These are phyloP conservation scores for Phytopythium litorale DNA, from an alignment of 352 stramenopile species.

Conservation along the genomic window DNA sequence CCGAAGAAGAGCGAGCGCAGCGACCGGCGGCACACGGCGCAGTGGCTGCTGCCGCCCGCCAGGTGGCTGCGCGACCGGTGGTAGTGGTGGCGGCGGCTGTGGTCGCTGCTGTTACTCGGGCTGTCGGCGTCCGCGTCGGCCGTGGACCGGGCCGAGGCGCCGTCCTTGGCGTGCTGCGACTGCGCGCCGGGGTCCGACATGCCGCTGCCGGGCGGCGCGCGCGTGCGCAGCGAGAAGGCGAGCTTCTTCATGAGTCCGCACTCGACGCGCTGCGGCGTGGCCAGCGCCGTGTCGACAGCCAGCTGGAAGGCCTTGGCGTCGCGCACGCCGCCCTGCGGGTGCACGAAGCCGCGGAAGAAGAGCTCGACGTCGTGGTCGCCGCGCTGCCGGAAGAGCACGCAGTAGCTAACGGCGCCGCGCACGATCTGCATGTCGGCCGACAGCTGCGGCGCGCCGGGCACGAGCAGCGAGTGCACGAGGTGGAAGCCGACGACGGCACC, in stretches of 20 bases:
- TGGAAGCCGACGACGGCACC: slow-evolving; percentile 36
- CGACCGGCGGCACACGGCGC: slow-evolving; percentile 20
- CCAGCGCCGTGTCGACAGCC: slow-evolving; percentile 40
- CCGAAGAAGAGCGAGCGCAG: slow-evolving; percentile 24
- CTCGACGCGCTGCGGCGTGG: slow-evolving; percentile 35
- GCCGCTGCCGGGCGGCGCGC: slow-evolving; percentile 5
- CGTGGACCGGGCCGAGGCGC: not conserved
- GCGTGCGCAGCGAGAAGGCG: slow-evolving; percentile 47
- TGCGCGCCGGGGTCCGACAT: slow-evolving; percentile 3
- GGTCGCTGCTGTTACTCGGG: slow-evolving; percentile 17
- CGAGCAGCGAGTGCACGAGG: slow-evolving; percentile 52
- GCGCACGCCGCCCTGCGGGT: slow-evolving; percentile 43
- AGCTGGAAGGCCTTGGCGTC: slow-evolving; percentile 42
- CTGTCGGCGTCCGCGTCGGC: slow-evolving; percentile 14
- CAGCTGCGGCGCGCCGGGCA: slow-evolving; percentile 46
- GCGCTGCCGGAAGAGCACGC: slow-evolving; percentile 41
- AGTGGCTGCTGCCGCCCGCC: slow-evolving; percentile 10
- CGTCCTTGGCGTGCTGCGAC: not conserved
- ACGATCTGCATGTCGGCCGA: slow-evolving; percentile 66
- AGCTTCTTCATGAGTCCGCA: slow-evolving; percentile 74
- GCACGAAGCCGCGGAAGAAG: slow-evolving; percentile 48
- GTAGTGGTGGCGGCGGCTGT: slow-evolving; percentile 9
- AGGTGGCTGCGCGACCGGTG: slow-evolving; percentile 6
- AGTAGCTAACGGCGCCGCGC: slow-evolving; percentile 51
- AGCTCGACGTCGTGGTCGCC: slow-evolving; percentile 37